Base-by-base conservation (phyloP, 2,329 filamentous ascomycete genomes). In the Ascomycota sp. region DNA sequence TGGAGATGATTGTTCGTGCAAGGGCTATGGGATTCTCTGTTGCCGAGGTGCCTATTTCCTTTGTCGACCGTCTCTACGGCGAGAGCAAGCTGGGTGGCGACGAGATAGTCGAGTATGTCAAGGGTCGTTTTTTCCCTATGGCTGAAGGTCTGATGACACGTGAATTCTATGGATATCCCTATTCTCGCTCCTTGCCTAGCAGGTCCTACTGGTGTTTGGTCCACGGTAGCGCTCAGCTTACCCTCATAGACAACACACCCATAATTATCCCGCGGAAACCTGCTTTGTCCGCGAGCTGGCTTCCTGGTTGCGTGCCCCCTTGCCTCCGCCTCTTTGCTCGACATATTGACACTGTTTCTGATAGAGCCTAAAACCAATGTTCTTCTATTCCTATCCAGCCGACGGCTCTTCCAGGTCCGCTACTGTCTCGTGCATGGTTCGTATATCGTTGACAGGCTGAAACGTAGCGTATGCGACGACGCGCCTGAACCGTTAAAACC, bases 1-100 rank as follows among this genome's bases (percentile, higher is more conserved):
- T 98, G 89, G 86, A 94, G 65, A 78, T 98, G 73, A 95, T 94
- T 75, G 86, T 95, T 7, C 68, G 85, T 36, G 89, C 89, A 22
- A 94, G 94, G 69, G 80, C 78, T 11, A 85, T 94, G 80, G 86
- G 89, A 1, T 92, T 71, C 59, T 79, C 75, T 23, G 86, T 98
- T 21, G 81, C 80, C 11, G 89, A 98, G 63, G 86, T 93, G 36
- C 89, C 89, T 9, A 98, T 98, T 41, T 80, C 71, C 17, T 98
- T 98, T 52, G 89, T 95, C 25, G 91, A 98, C 53, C 72, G 89
- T 33, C 55, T 98, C 28, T 98, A 93, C 50, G 89, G 89, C 21
- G 86, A 93, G 60, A 83, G 75, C 49, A 98, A 95, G 65, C 64
- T 98, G 31, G 85, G 86, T 17, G 82, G 81, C 1, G 77, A 85